Evolutionary conservation across 768 basidiomycete species (phyloP).

Genomic region (Saitozyma sp.): DNA sequence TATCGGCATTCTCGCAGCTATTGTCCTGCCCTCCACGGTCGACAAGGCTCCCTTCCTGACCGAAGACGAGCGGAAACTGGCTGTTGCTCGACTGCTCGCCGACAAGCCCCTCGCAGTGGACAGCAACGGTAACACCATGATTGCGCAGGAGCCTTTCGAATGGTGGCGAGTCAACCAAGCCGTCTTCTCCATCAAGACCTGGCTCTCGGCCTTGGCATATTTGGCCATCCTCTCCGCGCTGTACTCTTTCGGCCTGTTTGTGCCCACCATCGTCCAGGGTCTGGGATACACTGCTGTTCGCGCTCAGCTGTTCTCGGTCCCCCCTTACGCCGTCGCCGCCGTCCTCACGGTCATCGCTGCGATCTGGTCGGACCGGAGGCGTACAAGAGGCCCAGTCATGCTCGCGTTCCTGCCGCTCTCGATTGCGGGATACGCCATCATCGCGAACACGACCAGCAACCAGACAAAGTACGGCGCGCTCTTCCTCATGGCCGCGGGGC

Average conservation of each 20-base stretch:
- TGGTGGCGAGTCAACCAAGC: constrained; percentile 27
- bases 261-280: constrained; percentile 36
- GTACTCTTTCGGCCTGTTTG: constrained; percentile 38
- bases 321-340: constrained; percentile 39
- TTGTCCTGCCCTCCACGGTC: constrained; percentile 30
- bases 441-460: constrained; percentile 15
- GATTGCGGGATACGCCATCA: constrained; percentile 37
- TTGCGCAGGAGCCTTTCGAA: constrained; percentile 20
- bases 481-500: constrained; percentile 36
- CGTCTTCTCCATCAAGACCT: constrained; percentile 30
- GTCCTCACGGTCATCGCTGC: constrained; percentile 29
- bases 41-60: constrained; percentile 34
- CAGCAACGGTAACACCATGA: constrained; percentile 12
- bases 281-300: constrained; percentile 31
- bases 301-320: constrained; percentile 41
- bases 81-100: constrained; percentile 13
- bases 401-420: constrained; percentile 38
- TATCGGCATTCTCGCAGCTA: constrained; percentile 24
- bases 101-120: constrained; percentile 19
- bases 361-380: constrained; percentile 29
- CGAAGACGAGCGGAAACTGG: constrained; percentile 26
- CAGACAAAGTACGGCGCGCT: constrained; percentile 35
- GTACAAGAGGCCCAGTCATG: constrained; percentile 38
- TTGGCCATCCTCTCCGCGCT: constrained; percentile 34
- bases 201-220: constrained; percentile 35